These are phyloP conservation scores for Solanum tarapatanum DNA, from an alignment of 257 asterid genomes.

Conservation along the genomic window DNA sequence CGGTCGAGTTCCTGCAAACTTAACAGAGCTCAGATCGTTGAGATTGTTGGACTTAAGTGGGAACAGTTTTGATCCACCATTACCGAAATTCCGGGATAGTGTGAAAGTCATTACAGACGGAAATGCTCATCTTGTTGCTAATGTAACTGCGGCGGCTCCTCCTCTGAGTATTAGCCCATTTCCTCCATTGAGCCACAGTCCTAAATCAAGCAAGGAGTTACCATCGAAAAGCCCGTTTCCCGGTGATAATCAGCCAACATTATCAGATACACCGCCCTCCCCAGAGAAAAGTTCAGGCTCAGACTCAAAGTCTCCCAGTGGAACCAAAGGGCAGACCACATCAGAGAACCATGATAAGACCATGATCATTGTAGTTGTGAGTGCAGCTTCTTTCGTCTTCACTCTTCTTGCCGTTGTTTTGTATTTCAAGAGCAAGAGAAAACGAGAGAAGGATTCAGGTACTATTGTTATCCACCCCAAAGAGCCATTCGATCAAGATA, in stretches of 20 bases:
- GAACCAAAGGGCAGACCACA: neutral
- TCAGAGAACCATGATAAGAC: constrained; percentile 3
- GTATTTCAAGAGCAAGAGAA: constrained; percentile 16
- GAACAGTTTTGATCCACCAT: constrained; percentile 47
- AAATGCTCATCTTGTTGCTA: constrained; percentile 19
- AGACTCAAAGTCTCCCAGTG: neutral
- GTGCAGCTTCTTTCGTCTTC: constrained; percentile 14
- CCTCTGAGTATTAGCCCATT: constrained; percentile 10
- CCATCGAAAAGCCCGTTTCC: neutral
- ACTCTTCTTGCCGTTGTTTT: constrained; percentile 13
- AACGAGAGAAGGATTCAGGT: neutral
- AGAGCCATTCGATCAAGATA: constrained; percentile 21
- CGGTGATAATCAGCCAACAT: constrained; percentile 3
- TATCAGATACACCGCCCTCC: constrained; percentile 7
- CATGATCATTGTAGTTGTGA: constrained; percentile 5
- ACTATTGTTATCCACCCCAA: constrained; percentile 29
- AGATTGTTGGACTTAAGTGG: constrained; percentile 52
- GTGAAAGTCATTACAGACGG: constrained; percentile 39
- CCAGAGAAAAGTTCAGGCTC: neutral
- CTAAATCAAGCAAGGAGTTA: neutral
- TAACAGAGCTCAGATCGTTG: constrained; percentile 36
- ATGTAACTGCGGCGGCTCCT: neutral
- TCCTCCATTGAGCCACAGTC: constrained; percentile 6
- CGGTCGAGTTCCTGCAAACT: constrained; percentile 42
- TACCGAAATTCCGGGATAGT: constrained; percentile 40